A percentile compares a stretch with the other conserved stretches of the same genome.
Conservation (phyloP, 2,329 filamentous ascomycete species). For the Aureobasidium leucospermi region DNA sequence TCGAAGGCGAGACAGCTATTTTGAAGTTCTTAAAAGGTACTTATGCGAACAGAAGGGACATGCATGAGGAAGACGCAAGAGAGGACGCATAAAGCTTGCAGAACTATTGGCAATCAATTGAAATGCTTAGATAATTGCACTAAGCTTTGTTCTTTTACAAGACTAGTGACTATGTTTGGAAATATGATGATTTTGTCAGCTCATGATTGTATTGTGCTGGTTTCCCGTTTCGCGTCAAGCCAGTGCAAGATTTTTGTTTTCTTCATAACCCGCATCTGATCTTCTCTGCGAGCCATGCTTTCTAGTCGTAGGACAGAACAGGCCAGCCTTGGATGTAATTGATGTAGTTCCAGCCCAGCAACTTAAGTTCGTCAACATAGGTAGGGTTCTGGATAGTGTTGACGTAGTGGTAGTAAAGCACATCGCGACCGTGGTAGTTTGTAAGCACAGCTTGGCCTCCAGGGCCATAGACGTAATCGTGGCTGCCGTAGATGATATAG, state of each 20-base stretch:
- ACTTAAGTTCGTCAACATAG: conserved; percentile 12
- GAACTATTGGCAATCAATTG: too few species aligned
- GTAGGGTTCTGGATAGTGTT: conserved; percentile 2
- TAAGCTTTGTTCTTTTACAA: too few species aligned
- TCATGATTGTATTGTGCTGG: too few species aligned
- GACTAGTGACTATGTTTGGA: too few species aligned
- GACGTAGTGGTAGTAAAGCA: conserved; percentile 33
- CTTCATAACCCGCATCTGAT: too few species aligned
- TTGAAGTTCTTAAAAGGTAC: conserved; percentile 14
- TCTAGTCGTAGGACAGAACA: background rate
- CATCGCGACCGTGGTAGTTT: conserved; percentile 42
- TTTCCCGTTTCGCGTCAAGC: too few species aligned
- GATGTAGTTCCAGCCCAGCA: conserved; percentile 14
- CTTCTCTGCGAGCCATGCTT: too few species aligned
- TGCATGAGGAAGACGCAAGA: background rate
- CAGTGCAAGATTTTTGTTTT: too few species aligned
- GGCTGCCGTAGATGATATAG: conserved; percentile 52
- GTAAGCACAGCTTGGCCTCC: conserved; percentile 56
- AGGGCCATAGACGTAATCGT: conserved; percentile 56
- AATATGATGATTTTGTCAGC: too few species aligned
- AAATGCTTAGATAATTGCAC: too few species aligned
- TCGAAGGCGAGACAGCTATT: conserved; percentile 22
- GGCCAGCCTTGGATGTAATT: conserved; percentile 13
- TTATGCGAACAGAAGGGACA: background rate
- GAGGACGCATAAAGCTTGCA: too few species aligned